These are phyloP conservation scores for Suhomyces yuchorum DNA, from an alignment of 1,139 yeast genomes.

Conservation along the genomic window DNA sequence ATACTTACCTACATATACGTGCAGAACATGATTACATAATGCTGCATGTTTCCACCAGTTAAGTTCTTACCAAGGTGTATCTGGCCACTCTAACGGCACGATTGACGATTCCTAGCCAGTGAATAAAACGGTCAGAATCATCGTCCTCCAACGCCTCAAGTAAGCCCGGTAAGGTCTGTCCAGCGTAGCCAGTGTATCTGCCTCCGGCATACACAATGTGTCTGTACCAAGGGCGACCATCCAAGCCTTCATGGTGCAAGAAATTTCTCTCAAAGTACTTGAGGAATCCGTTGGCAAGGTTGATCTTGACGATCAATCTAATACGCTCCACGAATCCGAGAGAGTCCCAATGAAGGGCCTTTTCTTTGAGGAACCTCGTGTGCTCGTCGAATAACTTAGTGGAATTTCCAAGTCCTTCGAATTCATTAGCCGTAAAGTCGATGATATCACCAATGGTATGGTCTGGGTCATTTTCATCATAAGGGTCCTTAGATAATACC, in stretches of 20 bases:
- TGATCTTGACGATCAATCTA: slow-evolving; percentile 35
- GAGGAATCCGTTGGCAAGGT: slow-evolving; percentile 43
- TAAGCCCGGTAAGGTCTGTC: slow-evolving; percentile 78
- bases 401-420: slow-evolving; percentile 27
- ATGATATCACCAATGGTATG: slow-evolving; percentile 1
- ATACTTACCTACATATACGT: neutral
- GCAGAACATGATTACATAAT: neutral
- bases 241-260: slow-evolving; percentile 62
- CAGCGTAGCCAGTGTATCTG: slow-evolving; percentile 82
- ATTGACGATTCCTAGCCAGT: slow-evolving; percentile 58
- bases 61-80: neutral
- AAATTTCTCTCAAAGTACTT: slow-evolving; percentile 69
- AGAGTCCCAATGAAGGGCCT: slow-evolving; percentile 37
- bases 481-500: slow-evolving; percentile 11
- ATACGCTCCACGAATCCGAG: slow-evolving; percentile 46
- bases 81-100: slow-evolving; percentile 36
- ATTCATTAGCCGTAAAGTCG: slow-evolving; percentile 27
- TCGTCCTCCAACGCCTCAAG: slow-evolving; percentile 77
- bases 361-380: slow-evolving; percentile 34
- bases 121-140: slow-evolving; percentile 52
- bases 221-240: slow-evolving; percentile 78
- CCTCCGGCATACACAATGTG: slow-evolving; percentile 86
- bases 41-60: neutral
- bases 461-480: slow-evolving; percentile 5
- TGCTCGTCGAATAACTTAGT: slow-evolving; percentile 42